A percentile compares a stretch with the other conserved stretches of the same genome.
These are phyloP conservation scores for Lentinula lateritia DNA, from an alignment of 768 basidiomycete species.

Conservation along the genomic window DNA sequence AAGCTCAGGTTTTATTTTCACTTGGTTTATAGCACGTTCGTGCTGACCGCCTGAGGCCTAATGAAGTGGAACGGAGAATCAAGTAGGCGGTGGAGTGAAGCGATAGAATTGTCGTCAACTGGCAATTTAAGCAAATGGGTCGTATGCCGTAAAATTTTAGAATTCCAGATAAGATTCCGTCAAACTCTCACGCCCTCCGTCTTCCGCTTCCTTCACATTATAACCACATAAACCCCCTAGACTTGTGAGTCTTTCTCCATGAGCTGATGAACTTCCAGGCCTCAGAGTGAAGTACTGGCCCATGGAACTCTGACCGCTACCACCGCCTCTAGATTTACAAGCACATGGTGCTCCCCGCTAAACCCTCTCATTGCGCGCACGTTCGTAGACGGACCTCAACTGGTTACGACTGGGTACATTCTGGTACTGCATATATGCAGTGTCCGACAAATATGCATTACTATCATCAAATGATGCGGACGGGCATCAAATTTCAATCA, in stretches of 20 bases:
- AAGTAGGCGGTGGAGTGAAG: background rate
- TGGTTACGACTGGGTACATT: too few species aligned
- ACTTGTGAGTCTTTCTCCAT: background rate
- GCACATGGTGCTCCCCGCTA: background rate
- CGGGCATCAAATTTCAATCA: too few species aligned
- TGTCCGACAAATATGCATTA: too few species aligned
- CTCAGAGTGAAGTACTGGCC: background rate
- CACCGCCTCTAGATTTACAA: background rate
- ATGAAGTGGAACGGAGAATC: background rate
- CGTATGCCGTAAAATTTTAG: background rate
- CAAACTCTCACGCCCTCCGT: background rate
- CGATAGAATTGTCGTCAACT: background rate
- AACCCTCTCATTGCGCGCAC: background rate
- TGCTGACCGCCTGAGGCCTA: background rate
- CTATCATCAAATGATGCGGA: too few species aligned
- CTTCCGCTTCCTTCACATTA: background rate
- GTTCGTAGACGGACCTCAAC: background rate
- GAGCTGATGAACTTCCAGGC: background rate
- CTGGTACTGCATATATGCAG: too few species aligned
- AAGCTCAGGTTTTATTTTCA: background rate
- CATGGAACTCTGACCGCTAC: background rate
- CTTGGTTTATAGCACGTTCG: background rate
- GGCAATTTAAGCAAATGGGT: background rate
- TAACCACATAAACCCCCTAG: too few species aligned
- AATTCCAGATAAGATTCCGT: background rate